Base-by-base conservation (phyloP, 2,329 filamentous ascomycete genomes). In the Phialocephala subalpina region DNA sequence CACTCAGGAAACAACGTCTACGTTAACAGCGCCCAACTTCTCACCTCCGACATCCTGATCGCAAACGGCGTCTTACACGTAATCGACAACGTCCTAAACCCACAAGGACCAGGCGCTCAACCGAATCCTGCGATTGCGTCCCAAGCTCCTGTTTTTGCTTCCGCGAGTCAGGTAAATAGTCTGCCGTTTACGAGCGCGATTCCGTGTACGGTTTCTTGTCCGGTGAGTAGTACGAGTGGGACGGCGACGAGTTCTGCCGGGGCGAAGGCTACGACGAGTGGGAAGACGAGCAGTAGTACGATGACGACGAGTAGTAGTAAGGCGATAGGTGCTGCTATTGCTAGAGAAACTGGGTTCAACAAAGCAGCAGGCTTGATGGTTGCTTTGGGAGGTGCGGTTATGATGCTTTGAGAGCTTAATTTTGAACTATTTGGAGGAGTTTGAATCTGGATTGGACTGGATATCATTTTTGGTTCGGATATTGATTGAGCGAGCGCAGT, bases 81-180 rank as follows among this genome's bases (percentile, higher is more conserved):
- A 8, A 77, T 81, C 53, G 77, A 75, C 63, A 81, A 79, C 64
- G 82, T 84, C 8, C 76, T 86, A 35, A 84, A 82, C 72, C 83
- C 82, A 1, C 74, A 81, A 42, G 78, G 74, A 3, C 65, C 77
- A 16, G 70, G 69, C 2, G 76, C 73, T 2, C 67, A 69, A 20
- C 82, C 82, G 0, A 76, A 84, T 56, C 77, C 79, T 7, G 74
- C 73, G 2, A 68, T 76, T 1, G 73, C 72, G 27, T 78, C 76
- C 3, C 78, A 81, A 45, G 69, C 73, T 12, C 78, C 81, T 5
- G 79, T 74, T 0, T 79, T 76, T 58, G 70, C 73, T 0, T 71
- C 67, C 18, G 73, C 76, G 6, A 71, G 65, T 9, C 53, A 49
- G 8, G 72, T 62, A 0, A 65, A 60, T 1, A 63, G 71, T 8